Base-by-base conservation (phyloP, 352 stramenopile species). In the Globisporangium iwayamae region DNA sequence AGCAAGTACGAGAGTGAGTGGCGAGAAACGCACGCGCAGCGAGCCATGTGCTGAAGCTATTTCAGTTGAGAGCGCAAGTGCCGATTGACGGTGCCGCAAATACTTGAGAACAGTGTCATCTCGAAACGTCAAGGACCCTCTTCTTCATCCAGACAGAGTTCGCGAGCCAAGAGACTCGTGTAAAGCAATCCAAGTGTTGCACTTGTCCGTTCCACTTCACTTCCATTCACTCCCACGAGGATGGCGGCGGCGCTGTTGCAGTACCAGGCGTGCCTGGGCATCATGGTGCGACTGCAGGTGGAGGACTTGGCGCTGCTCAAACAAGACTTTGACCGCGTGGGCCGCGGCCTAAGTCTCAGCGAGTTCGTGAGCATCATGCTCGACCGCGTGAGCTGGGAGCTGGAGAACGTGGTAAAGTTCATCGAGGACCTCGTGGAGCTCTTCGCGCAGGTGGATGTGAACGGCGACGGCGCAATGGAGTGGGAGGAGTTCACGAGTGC, bases 401-500 rank as follows among this genome's bases (percentile, higher is more conserved):
- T 65, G 0, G 70, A 72, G 18, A 91, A 63, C 43, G 82, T 81
- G 41, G 69, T 91, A 16, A 57, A 63, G 14, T 87, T 93, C 45
- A 83, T 93, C 39, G 63, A 90, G 41, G 83, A 93, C 56, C 72
- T 93, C n/a, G 59, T 90, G 7, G 85, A 93, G 65, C 71, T 93
- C 1, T 93, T 91, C 38, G 76, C 75, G 6, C 81, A 91, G 51
- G 81, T 93, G 30, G 85, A 90, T 51, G 83, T 91, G 58, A 91
- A 91, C 32, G 81, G 82, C 11, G 82, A 91, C 63, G 85, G 85
- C 25, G 78, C 76, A 10, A 93, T 91, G 85, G 79, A 87, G 55
- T 93, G 85, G 85, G 85, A 93, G 32, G 85, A 93, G 65, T 93
- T 93, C 54, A 93, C 85, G 36, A 88, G 76, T 30, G 82, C 83